These are phyloP conservation scores for Secale cereale DNA, from an alignment of 176 grass and related monocot species.

Conservation along the genomic window DNA sequence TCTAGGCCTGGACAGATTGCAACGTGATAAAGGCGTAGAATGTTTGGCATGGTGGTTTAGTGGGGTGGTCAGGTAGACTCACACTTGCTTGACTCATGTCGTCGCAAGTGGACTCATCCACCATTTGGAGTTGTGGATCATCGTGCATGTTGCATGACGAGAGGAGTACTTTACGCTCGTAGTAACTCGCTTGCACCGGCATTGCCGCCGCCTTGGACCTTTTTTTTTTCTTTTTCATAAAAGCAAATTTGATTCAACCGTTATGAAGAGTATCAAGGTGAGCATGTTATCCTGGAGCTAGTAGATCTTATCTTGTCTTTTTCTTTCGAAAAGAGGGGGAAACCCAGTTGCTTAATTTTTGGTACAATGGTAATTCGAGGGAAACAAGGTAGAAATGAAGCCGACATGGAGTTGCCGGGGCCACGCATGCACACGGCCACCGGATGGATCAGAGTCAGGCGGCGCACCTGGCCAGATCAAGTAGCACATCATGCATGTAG, in stretches of 20 bases:
- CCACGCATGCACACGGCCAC: background rate
- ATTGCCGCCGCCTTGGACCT: background rate
- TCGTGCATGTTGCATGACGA: background rate
- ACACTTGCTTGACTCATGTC: constrained; percentile 13
- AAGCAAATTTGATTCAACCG: too few species aligned
- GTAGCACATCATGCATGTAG: background rate
- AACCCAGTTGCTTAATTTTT: too few species aligned
- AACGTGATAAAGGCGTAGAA: constrained; percentile 26
- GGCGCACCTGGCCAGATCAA: background rate
- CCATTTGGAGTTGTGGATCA: background rate
- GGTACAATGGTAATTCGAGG: too few species aligned
- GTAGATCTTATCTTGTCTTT: too few species aligned
- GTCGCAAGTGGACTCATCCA: constrained; percentile 2
- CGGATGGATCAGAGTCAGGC: background rate
- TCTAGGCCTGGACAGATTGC: constrained; percentile 9
- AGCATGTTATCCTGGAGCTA: too few species aligned
- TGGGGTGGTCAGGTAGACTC: background rate
- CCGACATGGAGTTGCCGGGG: background rate
- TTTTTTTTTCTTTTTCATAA: too few species aligned
- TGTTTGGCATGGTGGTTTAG: background rate
- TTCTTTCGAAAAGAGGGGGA: too few species aligned
- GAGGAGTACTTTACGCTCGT: background rate
- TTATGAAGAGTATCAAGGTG: too few species aligned
- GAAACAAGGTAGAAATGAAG: background rate
- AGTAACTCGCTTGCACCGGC: background rate